Conservation (phyloP, 805 yeast genomes). For the Sugiyamaella qingdaonensis region DNA sequence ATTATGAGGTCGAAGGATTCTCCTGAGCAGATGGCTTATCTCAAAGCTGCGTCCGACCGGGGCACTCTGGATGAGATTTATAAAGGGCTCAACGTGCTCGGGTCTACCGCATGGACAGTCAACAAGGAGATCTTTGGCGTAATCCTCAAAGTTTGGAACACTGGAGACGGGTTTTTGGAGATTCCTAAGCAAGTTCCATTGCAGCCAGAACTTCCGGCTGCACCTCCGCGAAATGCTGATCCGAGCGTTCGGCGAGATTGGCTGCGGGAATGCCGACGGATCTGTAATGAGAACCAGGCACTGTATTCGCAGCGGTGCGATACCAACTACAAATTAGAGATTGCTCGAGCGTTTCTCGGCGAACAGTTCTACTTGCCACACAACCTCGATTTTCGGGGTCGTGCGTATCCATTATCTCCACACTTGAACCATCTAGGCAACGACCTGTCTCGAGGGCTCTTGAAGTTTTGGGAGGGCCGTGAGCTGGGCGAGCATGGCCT, state of each 20-base stretch:
- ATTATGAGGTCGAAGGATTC: constrained; percentile 77
- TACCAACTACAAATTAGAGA: constrained; percentile 86
- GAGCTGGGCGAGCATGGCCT: constrained; percentile 50
- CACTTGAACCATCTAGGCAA: constrained; percentile 61
- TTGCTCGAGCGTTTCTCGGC: constrained; percentile 84
- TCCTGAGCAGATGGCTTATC: constrained; percentile 85
- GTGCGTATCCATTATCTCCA: constrained; percentile 62
- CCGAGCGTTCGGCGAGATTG: constrained; percentile 68
- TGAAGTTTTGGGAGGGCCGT: constrained; percentile 57
- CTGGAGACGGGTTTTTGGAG: constrained; percentile 68
- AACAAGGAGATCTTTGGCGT: constrained; percentile 66
- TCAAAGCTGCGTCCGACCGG: constrained; percentile 75
- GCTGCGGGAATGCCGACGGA: constrained; percentile 54
- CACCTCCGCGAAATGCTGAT: constrained; percentile 63
- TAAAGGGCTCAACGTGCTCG: constrained; percentile 79
- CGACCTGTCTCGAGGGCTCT: constrained; percentile 55
- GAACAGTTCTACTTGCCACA: constrained; percentile 60
- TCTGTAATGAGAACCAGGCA: constrained; percentile 58
- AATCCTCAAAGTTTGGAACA: constrained; percentile 80
- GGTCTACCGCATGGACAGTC: constrained; percentile 89
- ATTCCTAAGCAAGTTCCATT: constrained; percentile 55
- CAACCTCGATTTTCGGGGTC: constrained; percentile 59
- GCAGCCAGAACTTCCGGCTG: constrained; percentile 46
- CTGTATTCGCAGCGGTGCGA: constrained; percentile 89
- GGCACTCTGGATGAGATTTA: constrained; percentile 63